Evolutionary conservation across 2,329 filamentous ascomycete species (phyloP).

Genomic region (Plenodomus tracheiphilus): DNA sequence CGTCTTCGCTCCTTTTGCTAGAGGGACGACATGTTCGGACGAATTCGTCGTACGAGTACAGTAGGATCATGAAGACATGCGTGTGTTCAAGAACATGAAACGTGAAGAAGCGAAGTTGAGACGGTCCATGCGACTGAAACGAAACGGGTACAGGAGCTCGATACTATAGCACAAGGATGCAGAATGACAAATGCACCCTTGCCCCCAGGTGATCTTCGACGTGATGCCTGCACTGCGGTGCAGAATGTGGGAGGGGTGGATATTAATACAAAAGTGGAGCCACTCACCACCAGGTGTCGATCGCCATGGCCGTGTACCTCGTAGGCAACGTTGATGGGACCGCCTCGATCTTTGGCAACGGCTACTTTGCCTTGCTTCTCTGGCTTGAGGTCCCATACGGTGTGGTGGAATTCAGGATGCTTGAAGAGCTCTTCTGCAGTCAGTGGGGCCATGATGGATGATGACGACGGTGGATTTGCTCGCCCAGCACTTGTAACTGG

Average conservation of each 20-base stretch:
- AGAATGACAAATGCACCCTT: slow-evolving; percentile 27
- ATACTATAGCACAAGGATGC: slow-evolving; percentile 12
- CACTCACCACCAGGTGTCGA: slow-evolving; percentile 71
- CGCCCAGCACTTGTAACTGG: slow-evolving; percentile 2
- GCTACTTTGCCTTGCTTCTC: slow-evolving; percentile 62
- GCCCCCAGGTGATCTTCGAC: neutral
- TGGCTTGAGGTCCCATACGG: slow-evolving; percentile 71
- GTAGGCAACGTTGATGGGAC: slow-evolving; percentile 75
- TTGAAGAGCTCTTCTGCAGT: slow-evolving; percentile 62
- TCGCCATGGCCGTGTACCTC: slow-evolving; percentile 78
- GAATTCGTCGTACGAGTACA: neutral
- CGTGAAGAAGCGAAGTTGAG: slow-evolving; percentile 31
- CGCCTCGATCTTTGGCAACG: slow-evolving; percentile 72
- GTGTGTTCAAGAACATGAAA: slow-evolving; percentile 30
- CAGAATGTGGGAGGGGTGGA: slow-evolving; percentile 16
- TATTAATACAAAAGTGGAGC: slow-evolving; percentile 16
- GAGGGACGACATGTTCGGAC: slow-evolving; percentile 2
- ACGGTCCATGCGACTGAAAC: slow-evolving; percentile 43
- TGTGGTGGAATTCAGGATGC: slow-evolving; percentile 68
- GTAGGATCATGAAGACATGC: slow-evolving; percentile 1
- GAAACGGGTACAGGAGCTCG: slow-evolving; percentile 30
- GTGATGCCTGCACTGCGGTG: slow-evolving; percentile 16
- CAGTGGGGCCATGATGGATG: slow-evolving; percentile 37
- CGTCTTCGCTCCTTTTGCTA: neutral
- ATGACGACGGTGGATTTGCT: neutral